A percentile compares a stretch with the other conserved stretches of the same genome.
Evolutionary conservation across 2,329 filamentous ascomycete species (phyloP).

Genomic region (Fusarium fujikuroi): DNA sequence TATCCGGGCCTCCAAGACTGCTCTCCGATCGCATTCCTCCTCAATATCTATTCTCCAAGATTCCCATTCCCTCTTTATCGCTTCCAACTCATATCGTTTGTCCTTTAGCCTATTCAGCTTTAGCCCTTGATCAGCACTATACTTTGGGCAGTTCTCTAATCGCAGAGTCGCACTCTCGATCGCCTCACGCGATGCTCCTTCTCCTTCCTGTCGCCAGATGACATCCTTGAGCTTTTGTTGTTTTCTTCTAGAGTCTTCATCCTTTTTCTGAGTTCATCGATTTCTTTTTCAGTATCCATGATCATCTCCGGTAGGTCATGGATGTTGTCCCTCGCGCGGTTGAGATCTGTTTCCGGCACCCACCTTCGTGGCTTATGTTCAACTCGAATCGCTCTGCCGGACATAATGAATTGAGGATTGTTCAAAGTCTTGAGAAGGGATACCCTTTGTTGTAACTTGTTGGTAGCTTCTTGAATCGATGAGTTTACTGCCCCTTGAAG

Average conservation of each 20-base stretch:
- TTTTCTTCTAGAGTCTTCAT: background rate
- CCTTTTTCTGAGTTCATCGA: accelerated
- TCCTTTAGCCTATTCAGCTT: background rate
- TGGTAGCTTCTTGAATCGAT: background rate
- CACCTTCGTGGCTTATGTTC: background rate
- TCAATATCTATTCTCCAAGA: background rate
- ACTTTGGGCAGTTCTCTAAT: no score
- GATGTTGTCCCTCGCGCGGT: background rate
- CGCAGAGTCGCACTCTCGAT: background rate
- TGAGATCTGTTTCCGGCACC: background rate
- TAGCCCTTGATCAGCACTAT: background rate
- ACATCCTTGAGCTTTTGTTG: accelerated
- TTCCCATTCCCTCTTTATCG: background rate
- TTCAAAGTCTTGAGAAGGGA: accelerated
- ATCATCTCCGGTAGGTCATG: background rate
- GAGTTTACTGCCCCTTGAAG: no score
- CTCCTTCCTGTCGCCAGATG: background rate
- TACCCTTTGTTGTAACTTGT: background rate
- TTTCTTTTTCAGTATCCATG: background rate
- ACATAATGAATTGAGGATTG: background rate
- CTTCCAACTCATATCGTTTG: background rate
- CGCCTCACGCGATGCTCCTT: background rate
- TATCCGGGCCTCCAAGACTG: background rate
- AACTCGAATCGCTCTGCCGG: background rate
- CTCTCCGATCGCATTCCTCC: background rate